phyloP scores from a whole-genome alignment of 306 rosid species.

The Lithocarpus polystachyus region DNA sequence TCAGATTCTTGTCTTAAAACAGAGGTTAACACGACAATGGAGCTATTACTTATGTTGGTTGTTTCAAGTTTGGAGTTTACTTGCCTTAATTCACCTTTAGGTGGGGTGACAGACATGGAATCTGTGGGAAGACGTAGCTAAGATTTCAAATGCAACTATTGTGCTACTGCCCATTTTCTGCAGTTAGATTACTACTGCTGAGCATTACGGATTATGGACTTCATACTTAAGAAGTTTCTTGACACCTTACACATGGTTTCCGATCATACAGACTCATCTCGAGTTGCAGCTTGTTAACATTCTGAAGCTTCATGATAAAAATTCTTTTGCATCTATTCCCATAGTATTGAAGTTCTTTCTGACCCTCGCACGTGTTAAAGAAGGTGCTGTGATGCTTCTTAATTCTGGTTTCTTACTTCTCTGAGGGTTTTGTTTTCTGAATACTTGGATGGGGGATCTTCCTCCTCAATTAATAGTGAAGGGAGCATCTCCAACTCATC shows the following conservation, averaged over 20 bases:
- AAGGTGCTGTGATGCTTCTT: slow-evolving; percentile 87
- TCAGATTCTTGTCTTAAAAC: slow-evolving; percentile 63
- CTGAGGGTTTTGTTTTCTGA: slow-evolving; percentile 62
- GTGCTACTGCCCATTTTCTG: slow-evolving; percentile 79
- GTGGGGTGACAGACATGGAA: slow-evolving; percentile 31
- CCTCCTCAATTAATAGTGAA: slow-evolving; percentile 30
- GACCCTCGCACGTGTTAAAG: slow-evolving; percentile 78
- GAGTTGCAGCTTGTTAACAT: slow-evolving; percentile 60
- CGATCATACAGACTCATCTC: slow-evolving; percentile 68
- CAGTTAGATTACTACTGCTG: slow-evolving; percentile 54
- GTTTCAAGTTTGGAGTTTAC: slow-evolving; percentile 62
- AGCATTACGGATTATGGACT: slow-evolving; percentile 56
- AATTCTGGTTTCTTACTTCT: slow-evolving; percentile 62
- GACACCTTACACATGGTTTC: slow-evolving; percentile 78
- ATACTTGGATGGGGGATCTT: slow-evolving; percentile 36
- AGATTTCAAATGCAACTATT: slow-evolving; percentile 59
- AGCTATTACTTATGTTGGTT: slow-evolving; percentile 60
- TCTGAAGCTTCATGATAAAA: slow-evolving; percentile 71
- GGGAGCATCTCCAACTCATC: slow-evolving; percentile 29
- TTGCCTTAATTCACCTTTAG: slow-evolving; percentile 33
- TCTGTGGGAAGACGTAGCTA: slow-evolving; percentile 52
- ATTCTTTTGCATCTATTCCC: slow-evolving; percentile 42
- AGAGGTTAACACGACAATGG: slow-evolving; percentile 44
- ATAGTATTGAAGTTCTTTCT: slow-evolving; percentile 72
- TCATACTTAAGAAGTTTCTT: slow-evolving; percentile 64